Evolutionary conservation across 148 eudicot genomes (phyloP).

Genomic region (Limonium bicolor): DNA sequence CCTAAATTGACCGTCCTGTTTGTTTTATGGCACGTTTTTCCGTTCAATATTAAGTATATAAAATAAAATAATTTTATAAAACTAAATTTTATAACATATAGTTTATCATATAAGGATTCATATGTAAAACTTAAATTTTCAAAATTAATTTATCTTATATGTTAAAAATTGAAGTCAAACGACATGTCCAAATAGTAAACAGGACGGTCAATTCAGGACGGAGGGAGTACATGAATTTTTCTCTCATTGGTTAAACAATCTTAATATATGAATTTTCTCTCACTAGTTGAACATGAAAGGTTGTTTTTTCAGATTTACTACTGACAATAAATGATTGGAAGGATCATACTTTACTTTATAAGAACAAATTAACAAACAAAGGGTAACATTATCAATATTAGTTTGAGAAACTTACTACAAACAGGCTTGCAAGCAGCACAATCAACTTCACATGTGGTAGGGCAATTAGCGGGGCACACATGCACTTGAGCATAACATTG

Average conservation of each 20-base stretch:
- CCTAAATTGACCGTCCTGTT: no score
- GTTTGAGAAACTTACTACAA: constrained; percentile 20
- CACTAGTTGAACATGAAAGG: not conserved
- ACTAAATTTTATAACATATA: no score
- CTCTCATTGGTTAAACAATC: not conserved
- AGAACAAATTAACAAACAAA: not conserved
- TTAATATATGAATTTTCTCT: not conserved
- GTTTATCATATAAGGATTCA: no score
- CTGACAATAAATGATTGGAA: not conserved
- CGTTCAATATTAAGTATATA: no score
- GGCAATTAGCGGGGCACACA: constrained; percentile 31
- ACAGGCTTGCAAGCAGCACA: constrained; percentile 42
- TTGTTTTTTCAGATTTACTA: no score
- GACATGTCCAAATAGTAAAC: no score
- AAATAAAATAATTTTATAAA: no score
- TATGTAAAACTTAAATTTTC: no score
- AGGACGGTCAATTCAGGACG: no score
- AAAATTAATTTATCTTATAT: no score
- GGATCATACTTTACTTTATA: not conserved
- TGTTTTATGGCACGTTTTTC: no score
- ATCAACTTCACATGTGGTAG: constrained; percentile 29
- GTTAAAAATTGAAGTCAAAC: no score
- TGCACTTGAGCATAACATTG: constrained; percentile 16
- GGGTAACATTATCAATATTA: not conserved
- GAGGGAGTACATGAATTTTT: not conserved